phyloP scores from a whole-genome alignment of 148 eudicot species.

The Polygonum aviculare region DNA sequence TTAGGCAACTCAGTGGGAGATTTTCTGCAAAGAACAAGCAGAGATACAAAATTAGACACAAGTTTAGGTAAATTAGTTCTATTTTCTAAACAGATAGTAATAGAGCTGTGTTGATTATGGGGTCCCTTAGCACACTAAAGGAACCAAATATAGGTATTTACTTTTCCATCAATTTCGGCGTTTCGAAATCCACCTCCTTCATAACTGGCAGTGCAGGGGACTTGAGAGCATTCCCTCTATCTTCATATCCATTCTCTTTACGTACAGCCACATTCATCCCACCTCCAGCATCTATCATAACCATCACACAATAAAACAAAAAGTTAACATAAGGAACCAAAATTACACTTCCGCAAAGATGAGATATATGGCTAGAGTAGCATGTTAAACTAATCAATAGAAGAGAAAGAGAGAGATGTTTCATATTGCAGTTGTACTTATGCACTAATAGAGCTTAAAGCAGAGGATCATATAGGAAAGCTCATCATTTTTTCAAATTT shows the following conservation, averaged over 20 bases:
- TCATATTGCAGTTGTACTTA: not conserved
- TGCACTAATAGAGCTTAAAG: not conserved
- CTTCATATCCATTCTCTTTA: conserved; percentile 45
- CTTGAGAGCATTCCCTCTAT: conserved; percentile 25
- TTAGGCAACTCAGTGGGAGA: conserved; percentile 19
- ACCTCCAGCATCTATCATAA: conserved; percentile 35
- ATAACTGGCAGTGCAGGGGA: conserved; percentile 15
- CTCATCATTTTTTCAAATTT: not conserved
- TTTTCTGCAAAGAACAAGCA: conserved; percentile 18
- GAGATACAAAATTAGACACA: not conserved
- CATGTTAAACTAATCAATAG: not conserved
- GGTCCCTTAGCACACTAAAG: not conserved
- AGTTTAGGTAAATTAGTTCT: not conserved
- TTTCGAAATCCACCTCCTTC: conserved; percentile 18
- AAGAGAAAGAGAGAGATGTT: not conserved
- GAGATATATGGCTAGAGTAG: not conserved
- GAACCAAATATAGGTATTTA: conserved; percentile 17
- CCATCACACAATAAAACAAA: not conserved
- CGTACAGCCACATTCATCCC: conserved; percentile 30
- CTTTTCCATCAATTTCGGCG: conserved; percentile 19
- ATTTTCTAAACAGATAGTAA: not conserved
- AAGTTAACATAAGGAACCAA: not conserved
- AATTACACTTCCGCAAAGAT: not conserved
- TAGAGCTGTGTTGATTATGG: not conserved
- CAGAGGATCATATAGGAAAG: not conserved